These are phyloP conservation scores for Papiliotrema nemorosa DNA, from an alignment of 1,284 basidiomycete species.

Conservation along the genomic window DNA sequence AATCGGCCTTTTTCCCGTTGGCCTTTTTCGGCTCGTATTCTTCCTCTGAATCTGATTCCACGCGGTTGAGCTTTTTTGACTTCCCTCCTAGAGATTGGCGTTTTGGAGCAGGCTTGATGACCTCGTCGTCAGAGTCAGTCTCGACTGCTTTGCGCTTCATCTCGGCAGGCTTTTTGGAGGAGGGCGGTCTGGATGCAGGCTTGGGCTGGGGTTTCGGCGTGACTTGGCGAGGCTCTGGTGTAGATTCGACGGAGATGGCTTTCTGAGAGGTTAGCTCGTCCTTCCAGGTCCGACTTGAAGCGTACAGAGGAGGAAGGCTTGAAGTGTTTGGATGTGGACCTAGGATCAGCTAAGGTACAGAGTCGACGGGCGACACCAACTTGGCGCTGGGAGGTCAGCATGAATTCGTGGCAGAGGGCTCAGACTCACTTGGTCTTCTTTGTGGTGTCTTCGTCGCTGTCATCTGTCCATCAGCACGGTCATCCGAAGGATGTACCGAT, in stretches of 20 bases:
- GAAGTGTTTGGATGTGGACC: constrained; percentile 36
- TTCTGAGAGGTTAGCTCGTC: too few relatives aligned
- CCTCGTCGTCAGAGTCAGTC: constrained; percentile 21
- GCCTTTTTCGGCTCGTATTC: constrained; percentile 2
- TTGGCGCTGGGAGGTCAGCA: neutral
- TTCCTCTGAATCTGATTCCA: constrained; percentile 36
- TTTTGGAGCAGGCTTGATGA: constrained; percentile 41
- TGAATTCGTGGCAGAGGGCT: neutral
- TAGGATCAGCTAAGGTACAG: neutral
- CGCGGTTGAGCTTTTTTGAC: constrained; percentile 26
- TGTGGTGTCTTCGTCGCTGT: constrained; percentile 40
- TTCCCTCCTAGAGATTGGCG: constrained; percentile 21
- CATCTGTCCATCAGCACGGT: constrained; percentile 17
- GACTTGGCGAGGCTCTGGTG: constrained; percentile 4
- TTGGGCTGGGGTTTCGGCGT: constrained; percentile 5
- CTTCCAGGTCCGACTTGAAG: neutral
- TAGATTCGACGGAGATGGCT: constrained; percentile 4
- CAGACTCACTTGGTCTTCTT: constrained; percentile 18
- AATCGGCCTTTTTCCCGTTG: constrained; percentile 22
- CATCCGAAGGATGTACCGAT: constrained; percentile 19
- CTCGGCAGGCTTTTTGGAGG: constrained; percentile 1
- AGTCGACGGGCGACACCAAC: neutral
- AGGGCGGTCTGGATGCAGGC: constrained; percentile 1
- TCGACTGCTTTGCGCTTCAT: constrained; percentile 19
- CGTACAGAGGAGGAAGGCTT: constrained; percentile 12